These are phyloP conservation scores for Bipolaris oryzae DNA, from an alignment of 2,329 filamentous ascomycete species.

Conservation along the genomic window DNA sequence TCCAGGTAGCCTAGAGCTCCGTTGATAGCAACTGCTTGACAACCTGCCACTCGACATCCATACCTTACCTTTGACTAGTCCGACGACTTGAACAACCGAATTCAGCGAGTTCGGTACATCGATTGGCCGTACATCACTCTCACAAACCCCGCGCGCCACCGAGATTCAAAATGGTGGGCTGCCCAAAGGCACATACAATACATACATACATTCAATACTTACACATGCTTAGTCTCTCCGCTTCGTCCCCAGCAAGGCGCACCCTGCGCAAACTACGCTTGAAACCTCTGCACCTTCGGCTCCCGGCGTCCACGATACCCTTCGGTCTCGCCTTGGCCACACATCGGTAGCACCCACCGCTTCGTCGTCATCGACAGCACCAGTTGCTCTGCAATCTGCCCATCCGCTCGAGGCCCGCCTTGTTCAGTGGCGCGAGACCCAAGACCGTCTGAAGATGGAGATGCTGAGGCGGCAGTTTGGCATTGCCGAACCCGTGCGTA, in stretches of 20 bases:
- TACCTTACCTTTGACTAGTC: not conserved
- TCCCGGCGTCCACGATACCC: conserved; percentile 89
- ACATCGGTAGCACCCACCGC: conserved; percentile 45
- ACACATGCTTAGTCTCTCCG: conserved; percentile 73
- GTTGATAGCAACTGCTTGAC: conserved; percentile 15
- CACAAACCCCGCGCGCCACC: not conserved
- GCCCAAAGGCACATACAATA: conserved; percentile 3
- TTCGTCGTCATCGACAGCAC: conserved; percentile 29
- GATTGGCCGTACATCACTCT: not conserved
- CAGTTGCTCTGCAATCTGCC: conserved; percentile 63
- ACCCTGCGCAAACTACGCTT: conserved; percentile 63
- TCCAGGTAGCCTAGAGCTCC: conserved; percentile 23
- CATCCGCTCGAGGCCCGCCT: conserved; percentile 95
- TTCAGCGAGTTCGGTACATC: not conserved
- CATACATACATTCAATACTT: conserved; percentile 1
- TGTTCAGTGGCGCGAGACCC: conserved; percentile 85
- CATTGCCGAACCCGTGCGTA: conserved; percentile 87
- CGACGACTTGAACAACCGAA: not conserved
- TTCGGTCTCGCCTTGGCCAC: conserved; percentile 79
- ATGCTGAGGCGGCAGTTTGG: conserved; percentile 85
- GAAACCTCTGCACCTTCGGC: conserved; percentile 77
- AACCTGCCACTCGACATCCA: conserved; percentile 9
- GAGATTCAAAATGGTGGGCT: conserved; percentile 23
- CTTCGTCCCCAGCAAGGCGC: conserved; percentile 74
- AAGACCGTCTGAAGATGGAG: conserved; percentile 87